phyloP scores from a whole-genome alignment of 2,329 filamentous ascomycete genomes.

The Talaromyces sp. region DNA sequence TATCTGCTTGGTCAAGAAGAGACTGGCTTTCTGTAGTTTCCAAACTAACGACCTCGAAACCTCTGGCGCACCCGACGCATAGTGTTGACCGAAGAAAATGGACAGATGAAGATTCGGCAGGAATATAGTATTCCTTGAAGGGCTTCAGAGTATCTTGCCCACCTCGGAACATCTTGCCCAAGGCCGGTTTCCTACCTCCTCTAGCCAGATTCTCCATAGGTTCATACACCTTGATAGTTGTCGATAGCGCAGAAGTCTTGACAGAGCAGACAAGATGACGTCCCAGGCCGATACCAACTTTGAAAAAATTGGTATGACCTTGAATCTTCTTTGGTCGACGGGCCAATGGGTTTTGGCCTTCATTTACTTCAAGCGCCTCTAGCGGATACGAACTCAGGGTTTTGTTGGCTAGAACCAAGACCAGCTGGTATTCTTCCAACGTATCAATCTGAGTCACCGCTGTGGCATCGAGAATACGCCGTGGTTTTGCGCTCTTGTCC shows the following conservation, averaged over 20 bases:
- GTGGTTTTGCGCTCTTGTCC: constrained; percentile 67
- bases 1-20: constrained; percentile 93
- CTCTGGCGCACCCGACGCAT: constrained; percentile 90
- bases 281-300: constrained; percentile 89
- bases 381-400: constrained; percentile 85
- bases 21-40: constrained; percentile 98
- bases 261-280: constrained; percentile 94
- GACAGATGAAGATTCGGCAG: constrained; percentile 94
- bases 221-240: constrained; percentile 98
- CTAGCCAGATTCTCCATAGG: constrained; percentile 92
- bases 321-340: constrained; percentile 94
- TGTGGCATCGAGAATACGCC: constrained; percentile 77
- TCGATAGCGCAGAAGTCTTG: constrained; percentile 87
- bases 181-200: constrained; percentile 91
- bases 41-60: constrained; percentile 94
- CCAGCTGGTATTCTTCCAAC: constrained; percentile 86
- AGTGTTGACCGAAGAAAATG: constrained; percentile 96
- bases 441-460: constrained; percentile 94
- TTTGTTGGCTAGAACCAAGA: constrained; percentile 90
- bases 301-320: constrained; percentile 98
- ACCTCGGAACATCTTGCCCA: constrained; percentile 90
- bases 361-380: constrained; percentile 78
- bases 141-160: constrained; percentile 93
- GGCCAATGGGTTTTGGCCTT: constrained; percentile 65
- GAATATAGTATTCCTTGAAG: constrained; percentile 95